These are phyloP conservation scores for Aspergillus cavernicola DNA, from an alignment of 495 filamentous ascomycete species.

Conservation along the genomic window DNA sequence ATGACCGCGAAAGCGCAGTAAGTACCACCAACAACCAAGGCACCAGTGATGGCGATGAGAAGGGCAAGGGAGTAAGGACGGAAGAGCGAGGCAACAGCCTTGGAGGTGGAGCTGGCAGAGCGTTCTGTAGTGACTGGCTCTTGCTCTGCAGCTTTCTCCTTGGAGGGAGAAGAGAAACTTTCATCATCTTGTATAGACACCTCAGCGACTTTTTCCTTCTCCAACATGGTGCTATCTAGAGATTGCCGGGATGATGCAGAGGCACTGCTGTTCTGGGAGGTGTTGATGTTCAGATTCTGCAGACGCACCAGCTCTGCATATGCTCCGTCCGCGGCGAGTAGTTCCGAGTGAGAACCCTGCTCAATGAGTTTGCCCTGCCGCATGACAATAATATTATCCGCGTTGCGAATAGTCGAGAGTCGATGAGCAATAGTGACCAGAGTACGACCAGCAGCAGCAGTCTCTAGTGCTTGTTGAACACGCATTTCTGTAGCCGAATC, in stretches of 20 bases:
- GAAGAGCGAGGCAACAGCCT: conserved; percentile 6
- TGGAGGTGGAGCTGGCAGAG: not conserved
- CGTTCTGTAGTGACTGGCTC: not conserved
- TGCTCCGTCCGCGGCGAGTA: conserved; percentile 22
- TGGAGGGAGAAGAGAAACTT: not conserved
- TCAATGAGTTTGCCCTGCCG: conserved; percentile 32
- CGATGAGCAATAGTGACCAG: conserved; percentile 48
- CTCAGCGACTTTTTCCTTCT: not conserved
- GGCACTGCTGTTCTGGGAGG: not conserved
- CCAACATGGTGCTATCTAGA: not conserved
- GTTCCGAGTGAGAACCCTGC: conserved; percentile 35
- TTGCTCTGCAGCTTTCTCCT: not conserved
- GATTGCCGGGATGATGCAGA: not conserved
- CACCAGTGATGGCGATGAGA: not conserved
- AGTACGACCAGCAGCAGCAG: conserved; percentile 31
- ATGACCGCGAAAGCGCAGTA: conserved; percentile 48
- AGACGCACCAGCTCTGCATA: conserved; percentile 17
- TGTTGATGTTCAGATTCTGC: conserved; percentile 13
- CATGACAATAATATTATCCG: conserved; percentile 31
- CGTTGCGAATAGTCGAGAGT: conserved; percentile 42
- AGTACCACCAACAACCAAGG: conserved; percentile 37
- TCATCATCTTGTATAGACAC: not conserved
- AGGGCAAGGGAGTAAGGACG: conserved; percentile 5
- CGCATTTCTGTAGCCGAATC: conserved; percentile 61
- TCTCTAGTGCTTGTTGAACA: conserved; percentile 63